These are phyloP conservation scores for Phaeodactylum tricornutum DNA, from an alignment of 108 stramenopile species.

Conservation along the genomic window DNA sequence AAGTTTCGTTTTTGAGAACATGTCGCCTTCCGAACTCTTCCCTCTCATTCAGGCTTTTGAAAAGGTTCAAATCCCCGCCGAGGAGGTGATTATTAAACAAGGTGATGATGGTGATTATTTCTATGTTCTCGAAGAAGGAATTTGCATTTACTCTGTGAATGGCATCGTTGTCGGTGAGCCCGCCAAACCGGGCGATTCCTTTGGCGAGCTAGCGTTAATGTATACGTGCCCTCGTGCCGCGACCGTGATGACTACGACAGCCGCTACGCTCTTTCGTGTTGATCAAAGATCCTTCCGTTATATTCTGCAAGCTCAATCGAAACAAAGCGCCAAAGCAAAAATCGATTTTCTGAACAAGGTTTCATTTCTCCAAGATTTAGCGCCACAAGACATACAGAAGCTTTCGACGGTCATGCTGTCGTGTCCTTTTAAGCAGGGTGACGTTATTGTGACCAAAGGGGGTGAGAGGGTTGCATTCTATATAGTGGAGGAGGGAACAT, in stretches of 20 bases:
- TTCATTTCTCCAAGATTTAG: constrained; percentile 45
- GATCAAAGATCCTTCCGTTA: constrained; percentile 75
- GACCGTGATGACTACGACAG: constrained; percentile 65
- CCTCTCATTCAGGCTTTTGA: constrained; percentile 77
- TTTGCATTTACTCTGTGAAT: constrained; percentile 13
- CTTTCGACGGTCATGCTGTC: constrained; percentile 61
- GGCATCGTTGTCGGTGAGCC: constrained; percentile 35
- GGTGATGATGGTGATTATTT: constrained; percentile 77
- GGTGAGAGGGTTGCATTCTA: constrained; percentile 85
- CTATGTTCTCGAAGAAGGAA: constrained; percentile 61
- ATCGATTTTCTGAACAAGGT: constrained; percentile 64
- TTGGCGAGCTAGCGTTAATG: constrained; percentile 75
- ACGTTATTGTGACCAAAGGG: constrained; percentile 77
- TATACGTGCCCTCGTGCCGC: constrained; percentile 88
- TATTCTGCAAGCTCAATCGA: constrained; percentile 67
- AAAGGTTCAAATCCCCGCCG: constrained; percentile 19
- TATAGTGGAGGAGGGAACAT: constrained; percentile 69
- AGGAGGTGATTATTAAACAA: constrained; percentile 54
- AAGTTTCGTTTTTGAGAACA: constrained; percentile 57
- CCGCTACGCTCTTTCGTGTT: constrained; percentile 73
- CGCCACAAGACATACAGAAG: constrained; percentile 45
- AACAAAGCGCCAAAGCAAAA: constrained; percentile 39
- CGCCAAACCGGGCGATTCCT: constrained; percentile 41
- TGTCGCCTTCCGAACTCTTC: constrained; percentile 45
- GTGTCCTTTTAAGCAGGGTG: constrained; percentile 60